phyloP scores from a whole-genome alignment of 2,329 filamentous ascomycete species.

The Penicillium aurantiogriseum region DNA sequence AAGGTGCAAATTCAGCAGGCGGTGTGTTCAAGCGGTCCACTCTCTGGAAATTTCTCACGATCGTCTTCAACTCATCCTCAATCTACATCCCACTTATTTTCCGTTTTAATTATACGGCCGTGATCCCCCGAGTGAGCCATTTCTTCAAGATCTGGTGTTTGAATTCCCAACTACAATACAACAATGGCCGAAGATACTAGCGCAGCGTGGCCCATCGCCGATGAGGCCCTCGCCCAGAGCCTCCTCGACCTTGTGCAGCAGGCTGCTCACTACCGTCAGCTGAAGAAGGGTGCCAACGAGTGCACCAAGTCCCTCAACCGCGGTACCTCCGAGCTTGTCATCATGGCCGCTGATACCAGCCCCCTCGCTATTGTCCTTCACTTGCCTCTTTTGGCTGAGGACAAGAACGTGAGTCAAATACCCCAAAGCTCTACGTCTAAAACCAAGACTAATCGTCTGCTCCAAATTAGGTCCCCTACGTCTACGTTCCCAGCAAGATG shows the following conservation, averaged over 20 bases:
- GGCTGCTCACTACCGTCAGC: conserved; percentile 61
- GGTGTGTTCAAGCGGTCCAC: conserved; percentile 2
- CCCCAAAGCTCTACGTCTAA: background rate
- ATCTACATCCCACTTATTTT: conserved; percentile 2
- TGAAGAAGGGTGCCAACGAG: conserved; percentile 89
- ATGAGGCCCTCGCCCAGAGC: conserved; percentile 72
- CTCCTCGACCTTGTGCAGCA: conserved; percentile 81
- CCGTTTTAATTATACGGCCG: conserved; percentile 24
- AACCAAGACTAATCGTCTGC: background rate
- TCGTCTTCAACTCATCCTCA: conserved; percentile 4
- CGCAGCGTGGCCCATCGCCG: conserved; percentile 67
- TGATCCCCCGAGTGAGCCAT: conserved; percentile 42
- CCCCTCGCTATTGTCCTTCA: conserved; percentile 87
- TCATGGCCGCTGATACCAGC: conserved; percentile 72
- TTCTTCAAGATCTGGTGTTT: conserved; percentile 25
- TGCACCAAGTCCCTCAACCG: conserved; percentile 87
- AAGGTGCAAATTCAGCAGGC: background rate
- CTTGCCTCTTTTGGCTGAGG: conserved; percentile 81
- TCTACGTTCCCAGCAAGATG: conserved; percentile 74
- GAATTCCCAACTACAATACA: conserved; percentile 11
- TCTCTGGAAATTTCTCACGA: conserved; percentile 2
- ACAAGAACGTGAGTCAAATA: conserved; percentile 54
- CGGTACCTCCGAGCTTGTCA: conserved; percentile 64
- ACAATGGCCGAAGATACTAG: conserved; percentile 35
- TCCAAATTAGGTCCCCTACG: conserved; percentile 53